Conservation (phyloP, 441 rosid species). For the Melastoma candidum region DNA sequence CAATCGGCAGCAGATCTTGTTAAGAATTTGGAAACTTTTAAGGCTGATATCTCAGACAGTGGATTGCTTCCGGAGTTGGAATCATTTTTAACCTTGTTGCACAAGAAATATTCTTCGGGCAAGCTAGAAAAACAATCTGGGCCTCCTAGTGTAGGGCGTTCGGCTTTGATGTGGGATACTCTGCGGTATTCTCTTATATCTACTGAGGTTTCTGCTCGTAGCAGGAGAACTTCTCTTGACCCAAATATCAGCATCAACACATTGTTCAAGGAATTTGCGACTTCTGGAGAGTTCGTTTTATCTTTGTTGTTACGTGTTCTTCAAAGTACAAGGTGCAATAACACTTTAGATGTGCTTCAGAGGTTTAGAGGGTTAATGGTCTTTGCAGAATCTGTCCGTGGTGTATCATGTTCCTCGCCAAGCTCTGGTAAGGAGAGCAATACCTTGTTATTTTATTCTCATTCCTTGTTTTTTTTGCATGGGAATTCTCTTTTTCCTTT, state of each 20-base stretch:
- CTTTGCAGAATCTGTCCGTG: slow-evolving; percentile 72
- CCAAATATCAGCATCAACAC: slow-evolving; percentile 42
- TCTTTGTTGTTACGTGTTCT: slow-evolving; percentile 65
- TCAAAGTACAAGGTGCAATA: slow-evolving; percentile 46
- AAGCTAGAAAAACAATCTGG: slow-evolving; percentile 31
- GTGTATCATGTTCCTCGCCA: slow-evolving; percentile 33
- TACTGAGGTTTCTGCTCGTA: slow-evolving; percentile 73
- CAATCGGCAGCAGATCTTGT: slow-evolving; percentile 51
- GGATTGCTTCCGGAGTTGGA: slow-evolving; percentile 40
- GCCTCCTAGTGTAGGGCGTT: slow-evolving; percentile 38
- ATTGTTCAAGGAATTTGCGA: slow-evolving; percentile 59
- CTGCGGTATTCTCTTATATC: slow-evolving; percentile 81
- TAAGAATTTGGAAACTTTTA: slow-evolving; percentile 36
- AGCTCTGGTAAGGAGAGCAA: slow-evolving; percentile 45
- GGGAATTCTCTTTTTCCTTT: too few relatives aligned
- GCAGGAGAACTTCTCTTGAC: slow-evolving; percentile 37
- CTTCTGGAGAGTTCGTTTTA: slow-evolving; percentile 62
- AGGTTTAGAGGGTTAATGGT: slow-evolving; percentile 79
- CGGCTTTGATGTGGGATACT: slow-evolving; percentile 86
- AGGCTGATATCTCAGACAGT: slow-evolving; percentile 34
- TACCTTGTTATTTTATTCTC: slow-evolving; percentile 3
- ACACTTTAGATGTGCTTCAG: slow-evolving; percentile 66
- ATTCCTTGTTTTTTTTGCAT: neutral
- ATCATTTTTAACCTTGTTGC: slow-evolving; percentile 38
- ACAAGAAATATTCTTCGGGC: slow-evolving; percentile 44